Conservation (phyloP, 306 rosid genomes). For the Fragaria nilgerrensis region DNA sequence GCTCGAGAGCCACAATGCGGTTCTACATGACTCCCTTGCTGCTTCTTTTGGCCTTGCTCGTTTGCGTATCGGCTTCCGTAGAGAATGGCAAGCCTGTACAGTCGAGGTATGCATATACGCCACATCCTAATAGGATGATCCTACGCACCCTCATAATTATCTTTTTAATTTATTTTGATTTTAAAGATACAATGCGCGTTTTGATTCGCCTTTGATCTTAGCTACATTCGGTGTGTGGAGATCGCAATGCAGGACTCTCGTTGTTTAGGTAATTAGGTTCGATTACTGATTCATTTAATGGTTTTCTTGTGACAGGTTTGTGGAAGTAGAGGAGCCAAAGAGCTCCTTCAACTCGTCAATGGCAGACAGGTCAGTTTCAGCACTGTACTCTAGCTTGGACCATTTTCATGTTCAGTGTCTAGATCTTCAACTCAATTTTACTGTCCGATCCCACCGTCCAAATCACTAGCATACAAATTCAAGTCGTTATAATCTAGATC, state of each 20-base stretch:
- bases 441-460: not conserved
- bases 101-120: conserved; percentile 39
- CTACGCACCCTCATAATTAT: not conserved
- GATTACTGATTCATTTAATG: not conserved
- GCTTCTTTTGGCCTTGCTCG: conserved; percentile 25
- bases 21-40: conserved; percentile 34
- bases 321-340: conserved; percentile 35
- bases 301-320: conserved; percentile 34
- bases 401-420: not conserved
- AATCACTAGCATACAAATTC: not conserved
- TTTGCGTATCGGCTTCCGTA: conserved; percentile 30
- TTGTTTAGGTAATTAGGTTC: not conserved
- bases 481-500: not conserved
- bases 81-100: conserved; percentile 23
- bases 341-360: conserved; percentile 64
- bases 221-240: not conserved
- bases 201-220: not conserved
- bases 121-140: too few species aligned
- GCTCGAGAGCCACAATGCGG: conserved; percentile 44
- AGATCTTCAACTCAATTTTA: not conserved
- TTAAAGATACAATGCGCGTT: not conserved
- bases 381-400: not conserved
- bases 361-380: conserved; percentile 61
- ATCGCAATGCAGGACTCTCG: not conserved
- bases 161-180: not conserved